phyloP scores from a whole-genome alignment of 768 basidiomycete species.

The Nidularia pulvinata region DNA sequence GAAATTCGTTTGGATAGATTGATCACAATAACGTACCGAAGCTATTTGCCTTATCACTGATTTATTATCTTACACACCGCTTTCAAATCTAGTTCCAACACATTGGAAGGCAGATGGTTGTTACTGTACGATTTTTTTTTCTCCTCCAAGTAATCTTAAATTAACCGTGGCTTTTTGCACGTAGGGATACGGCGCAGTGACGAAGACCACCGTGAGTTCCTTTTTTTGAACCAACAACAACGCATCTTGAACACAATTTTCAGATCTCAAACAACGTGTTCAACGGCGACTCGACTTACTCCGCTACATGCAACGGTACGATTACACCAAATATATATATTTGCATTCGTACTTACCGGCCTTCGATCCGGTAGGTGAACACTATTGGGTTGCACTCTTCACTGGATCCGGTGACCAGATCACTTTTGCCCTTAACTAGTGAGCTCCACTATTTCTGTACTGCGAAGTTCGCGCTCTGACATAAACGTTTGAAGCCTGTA shows the following conservation, averaged over 20 bases:
- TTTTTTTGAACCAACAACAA: neutral
- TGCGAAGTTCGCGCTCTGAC: neutral
- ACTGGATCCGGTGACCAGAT: conserved; percentile 18
- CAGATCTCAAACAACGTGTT: conserved; percentile 19
- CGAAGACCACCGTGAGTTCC: conserved; percentile 11
- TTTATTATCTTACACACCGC: neutral
- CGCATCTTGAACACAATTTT: neutral
- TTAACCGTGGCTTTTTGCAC: neutral
- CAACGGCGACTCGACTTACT: conserved; percentile 13
- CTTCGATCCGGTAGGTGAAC: neutral
- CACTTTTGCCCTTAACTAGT: conserved; percentile 19
- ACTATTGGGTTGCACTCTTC: conserved; percentile 14
- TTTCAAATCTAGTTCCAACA: conserved; percentile 9
- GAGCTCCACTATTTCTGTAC: neutral
- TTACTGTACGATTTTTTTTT: conserved; percentile 8
- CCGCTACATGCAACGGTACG: conserved; percentile 15
- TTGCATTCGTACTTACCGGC: neutral
- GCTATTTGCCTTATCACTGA: neutral
- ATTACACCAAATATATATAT: neutral
- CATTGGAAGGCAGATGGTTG: conserved; percentile 20
- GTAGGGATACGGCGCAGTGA: conserved; percentile 16
- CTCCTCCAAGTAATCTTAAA: neutral
- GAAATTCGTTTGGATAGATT: conserved; percentile 4
- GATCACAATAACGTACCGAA: conserved; percentile 9
- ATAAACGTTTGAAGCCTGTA: neutral